Evolutionary conservation across 352 stramenopile genomes (phyloP), one percentile per base, ranked within the genome.

Genomic region (Sclerospora graminicola): DNA sequence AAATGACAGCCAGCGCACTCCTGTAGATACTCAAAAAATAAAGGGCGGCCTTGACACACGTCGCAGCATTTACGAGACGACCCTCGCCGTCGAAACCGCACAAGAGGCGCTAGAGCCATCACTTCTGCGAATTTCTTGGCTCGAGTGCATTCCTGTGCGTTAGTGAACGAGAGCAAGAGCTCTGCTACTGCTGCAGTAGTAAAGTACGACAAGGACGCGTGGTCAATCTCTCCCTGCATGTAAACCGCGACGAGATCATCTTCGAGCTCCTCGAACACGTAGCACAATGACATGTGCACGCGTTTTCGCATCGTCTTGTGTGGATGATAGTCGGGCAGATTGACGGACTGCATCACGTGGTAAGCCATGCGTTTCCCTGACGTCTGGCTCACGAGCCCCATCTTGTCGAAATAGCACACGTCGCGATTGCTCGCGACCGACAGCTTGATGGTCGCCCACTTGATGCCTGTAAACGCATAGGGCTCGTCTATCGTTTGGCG

Each of bases 381-480:
- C 1, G 57, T 52, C 10, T 72, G 60, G 0, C 52, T 41, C 1
- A 72, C 54, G 9, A 67, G 41, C 6, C 63, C 63, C 49, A 65
- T 60, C 33, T 70, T 70, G 48, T 79, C 66, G 24, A 70, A 75
- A 44, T 65, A 70, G 33, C 66, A 68, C 23, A 73, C 42, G 19
- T 75, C 66, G 8, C 63, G 66, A 39, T 79, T 63, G 44, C 45
- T 49, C 2, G 51, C 42, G 0, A 79, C 48, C 8, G 65, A 53
- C 14, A 57, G 20, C 13, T 64, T 66, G 16, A 69, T 44, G 2
- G 57, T 65, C 16, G 53, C 36, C 48, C 60, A 69, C 45, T 75
- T 75, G 51, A 79, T 51, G 11, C 63, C 66, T 2, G 63, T 57
- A 46, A 75, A 79, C 10, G 24, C 45, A 47, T 61, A 69, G 0